Evolutionary conservation across 75 land plant species (phyloP).

Genomic region (Picea sitchensis): DNA sequence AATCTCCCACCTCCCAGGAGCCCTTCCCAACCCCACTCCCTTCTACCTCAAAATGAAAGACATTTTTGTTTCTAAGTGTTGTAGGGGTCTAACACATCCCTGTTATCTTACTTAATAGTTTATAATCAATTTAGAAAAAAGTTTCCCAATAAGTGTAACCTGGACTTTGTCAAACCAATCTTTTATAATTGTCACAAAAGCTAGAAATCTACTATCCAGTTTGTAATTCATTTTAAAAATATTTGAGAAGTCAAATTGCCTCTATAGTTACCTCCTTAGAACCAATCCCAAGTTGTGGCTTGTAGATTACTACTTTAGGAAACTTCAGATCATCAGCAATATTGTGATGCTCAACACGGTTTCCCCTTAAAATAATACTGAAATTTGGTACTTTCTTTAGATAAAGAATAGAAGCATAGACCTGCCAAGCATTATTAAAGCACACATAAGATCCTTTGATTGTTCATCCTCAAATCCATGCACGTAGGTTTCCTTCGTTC

Average conservation of each 20-base stretch:
- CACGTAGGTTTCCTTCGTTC: not conserved
- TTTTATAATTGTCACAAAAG: not conserved
- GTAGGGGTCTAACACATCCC: too few relatives aligned
- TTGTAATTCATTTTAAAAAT: not conserved
- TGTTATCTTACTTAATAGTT: too few relatives aligned
- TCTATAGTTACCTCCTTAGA: conserved; percentile 25
- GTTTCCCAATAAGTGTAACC: too few relatives aligned
- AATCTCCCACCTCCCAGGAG: too few relatives aligned
- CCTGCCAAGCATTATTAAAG: conserved; percentile 35
- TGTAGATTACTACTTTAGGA: conserved; percentile 45
- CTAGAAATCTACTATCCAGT: not conserved
- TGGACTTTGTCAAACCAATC: too few relatives aligned
- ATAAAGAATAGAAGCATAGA: conserved; percentile 79
- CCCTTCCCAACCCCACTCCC: too few relatives aligned
- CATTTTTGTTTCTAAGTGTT: too few relatives aligned
- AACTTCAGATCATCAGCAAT: conserved; percentile 62
- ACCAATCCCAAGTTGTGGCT: conserved; percentile 45
- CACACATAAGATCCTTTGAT: not conserved
- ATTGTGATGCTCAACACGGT: conserved; percentile 59
- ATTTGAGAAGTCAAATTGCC: not conserved
- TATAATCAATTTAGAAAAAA: too few relatives aligned
- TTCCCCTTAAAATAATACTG: conserved; percentile 67
- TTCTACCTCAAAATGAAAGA: too few relatives aligned
- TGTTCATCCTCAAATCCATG: not conserved
- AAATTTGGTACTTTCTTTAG: conserved; percentile 58